phyloP scores from a whole-genome alignment of 345 rosid species.

The Eucalyptus brandiana region DNA sequence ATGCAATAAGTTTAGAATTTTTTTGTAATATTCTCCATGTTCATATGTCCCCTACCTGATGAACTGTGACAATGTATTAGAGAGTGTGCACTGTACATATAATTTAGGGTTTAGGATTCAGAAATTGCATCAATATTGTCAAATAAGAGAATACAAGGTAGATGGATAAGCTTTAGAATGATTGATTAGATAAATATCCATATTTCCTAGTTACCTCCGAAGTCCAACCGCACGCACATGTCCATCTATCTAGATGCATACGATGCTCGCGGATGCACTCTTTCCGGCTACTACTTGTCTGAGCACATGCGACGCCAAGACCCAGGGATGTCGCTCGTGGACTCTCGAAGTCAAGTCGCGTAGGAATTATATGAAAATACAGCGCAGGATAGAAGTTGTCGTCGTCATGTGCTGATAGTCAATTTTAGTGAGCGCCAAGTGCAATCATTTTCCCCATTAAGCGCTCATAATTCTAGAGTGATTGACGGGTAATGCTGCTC shows the following conservation, averaged over 20 bases:
- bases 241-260: background rate
- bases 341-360: background rate
- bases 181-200: background rate
- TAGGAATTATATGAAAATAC: background rate
- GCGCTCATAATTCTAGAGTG: background rate
- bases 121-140: background rate
- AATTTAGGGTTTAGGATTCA: background rate
- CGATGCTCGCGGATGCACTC: background rate
- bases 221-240: background rate
- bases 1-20: too few species aligned
- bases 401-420: background rate
- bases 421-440: background rate
- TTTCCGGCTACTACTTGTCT: background rate
- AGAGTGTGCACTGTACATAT: background rate
- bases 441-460: background rate
- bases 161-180: background rate
- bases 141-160: background rate
- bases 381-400: background rate
- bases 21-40: too few species aligned
- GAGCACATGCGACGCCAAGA: background rate
- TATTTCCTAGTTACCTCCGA: background rate
- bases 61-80: background rate
- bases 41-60: background rate
- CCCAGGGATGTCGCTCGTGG: too few species aligned
- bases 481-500: background rate